These are phyloP conservation scores for Discostella pseudostelligera DNA, from an alignment of 108 stramenopile genomes.

Conservation along the genomic window DNA sequence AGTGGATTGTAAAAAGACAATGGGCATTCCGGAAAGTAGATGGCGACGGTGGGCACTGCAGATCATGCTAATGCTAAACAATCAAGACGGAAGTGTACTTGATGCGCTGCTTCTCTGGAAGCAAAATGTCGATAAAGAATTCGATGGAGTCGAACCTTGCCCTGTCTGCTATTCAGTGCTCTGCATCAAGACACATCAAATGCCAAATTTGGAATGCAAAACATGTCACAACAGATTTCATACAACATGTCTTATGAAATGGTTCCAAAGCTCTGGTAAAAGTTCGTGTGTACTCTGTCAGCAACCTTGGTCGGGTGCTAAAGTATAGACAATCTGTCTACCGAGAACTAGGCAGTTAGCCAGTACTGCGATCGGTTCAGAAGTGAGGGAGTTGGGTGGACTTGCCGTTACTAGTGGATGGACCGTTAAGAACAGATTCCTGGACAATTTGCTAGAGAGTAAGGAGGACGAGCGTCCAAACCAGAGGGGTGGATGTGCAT, in stretches of 20 bases:
- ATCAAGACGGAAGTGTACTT: constrained; percentile 78
- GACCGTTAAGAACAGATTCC: too few species aligned
- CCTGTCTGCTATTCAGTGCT: constrained; percentile 97
- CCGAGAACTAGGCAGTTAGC: too few species aligned
- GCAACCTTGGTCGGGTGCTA: constrained; percentile 68
- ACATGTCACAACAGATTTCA: constrained; percentile 92
- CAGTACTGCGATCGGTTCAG: too few species aligned
- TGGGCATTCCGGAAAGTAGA: constrained; percentile 70
- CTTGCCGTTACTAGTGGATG: too few species aligned
- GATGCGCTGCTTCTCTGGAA: constrained; percentile 96
- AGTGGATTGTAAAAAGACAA: constrained; percentile 80
- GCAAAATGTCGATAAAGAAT: constrained; percentile 95
- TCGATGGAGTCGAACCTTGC: constrained; percentile 98
- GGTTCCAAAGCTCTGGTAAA: constrained; percentile 93
- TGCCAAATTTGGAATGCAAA: constrained; percentile 85
- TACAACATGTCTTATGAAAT: constrained; percentile 86
- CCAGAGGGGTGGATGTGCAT: too few species aligned
- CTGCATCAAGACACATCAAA: constrained; percentile 83
- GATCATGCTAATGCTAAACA: constrained; percentile 83
- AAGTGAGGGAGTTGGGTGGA: too few species aligned
- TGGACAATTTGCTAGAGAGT: too few species aligned
- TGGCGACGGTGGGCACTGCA: constrained; percentile 82
- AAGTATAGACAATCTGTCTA: constrained; percentile 6
- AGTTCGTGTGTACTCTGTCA: constrained; percentile 92
- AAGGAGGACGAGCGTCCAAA: too few species aligned